A percentile compares a stretch with the other conserved stretches of the same genome.
Evolutionary conservation across 2,329 filamentous ascomycete species (phyloP).

Genomic region (Daldinia sp.): DNA sequence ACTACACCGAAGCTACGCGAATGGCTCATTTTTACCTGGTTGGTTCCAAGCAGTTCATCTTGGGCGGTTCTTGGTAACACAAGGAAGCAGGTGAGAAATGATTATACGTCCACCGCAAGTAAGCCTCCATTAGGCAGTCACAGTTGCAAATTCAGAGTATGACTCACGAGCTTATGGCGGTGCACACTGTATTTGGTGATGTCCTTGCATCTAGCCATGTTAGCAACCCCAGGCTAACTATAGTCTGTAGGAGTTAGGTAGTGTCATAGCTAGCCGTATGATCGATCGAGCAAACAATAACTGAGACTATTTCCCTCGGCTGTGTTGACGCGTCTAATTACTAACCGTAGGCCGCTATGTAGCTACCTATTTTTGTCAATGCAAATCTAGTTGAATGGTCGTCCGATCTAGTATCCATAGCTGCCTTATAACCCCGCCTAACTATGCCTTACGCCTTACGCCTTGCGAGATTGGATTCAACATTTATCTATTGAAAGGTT

Average conservation of each 20-base stretch:
- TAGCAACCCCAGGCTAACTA: background rate
- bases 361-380: background rate
- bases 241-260: background rate
- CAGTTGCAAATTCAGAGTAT: background rate
- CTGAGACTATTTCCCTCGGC: background rate
- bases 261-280: background rate
- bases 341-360: too few relatives aligned
- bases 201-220: background rate
- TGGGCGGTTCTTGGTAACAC: slow-evolving; percentile 4
- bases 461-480: slow-evolving; percentile 20
- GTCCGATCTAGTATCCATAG: background rate
- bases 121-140: background rate
- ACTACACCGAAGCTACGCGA: slow-evolving; percentile 13
- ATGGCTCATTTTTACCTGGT: background rate
- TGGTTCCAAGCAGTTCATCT: background rate
- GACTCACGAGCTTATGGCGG: background rate
- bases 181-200: background rate
- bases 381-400: background rate
- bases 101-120: background rate
- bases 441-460: too few relatives aligned
- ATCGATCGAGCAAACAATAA: background rate
- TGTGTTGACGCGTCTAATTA: background rate
- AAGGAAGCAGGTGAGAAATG: background rate
- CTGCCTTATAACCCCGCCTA: too few relatives aligned
- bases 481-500: background rate